These are phyloP conservation scores for Pugionium dolabratum DNA, from an alignment of 345 rosid species.

Conservation along the genomic window DNA sequence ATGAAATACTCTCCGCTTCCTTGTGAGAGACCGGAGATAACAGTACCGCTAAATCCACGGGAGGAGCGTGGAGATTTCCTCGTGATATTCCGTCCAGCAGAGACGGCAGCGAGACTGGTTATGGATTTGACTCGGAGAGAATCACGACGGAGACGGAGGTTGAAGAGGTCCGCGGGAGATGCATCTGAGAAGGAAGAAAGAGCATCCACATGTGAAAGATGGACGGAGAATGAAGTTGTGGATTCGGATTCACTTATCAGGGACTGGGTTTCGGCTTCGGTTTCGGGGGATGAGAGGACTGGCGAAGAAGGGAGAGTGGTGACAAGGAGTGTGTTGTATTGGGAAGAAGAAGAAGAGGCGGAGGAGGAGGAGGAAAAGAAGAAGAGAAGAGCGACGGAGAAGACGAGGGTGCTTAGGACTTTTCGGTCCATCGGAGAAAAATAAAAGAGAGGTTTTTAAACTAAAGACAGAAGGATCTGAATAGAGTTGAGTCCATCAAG, in stretches of 20 bases:
- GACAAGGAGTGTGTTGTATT: constrained; percentile 49
- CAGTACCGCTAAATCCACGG: constrained; percentile 64
- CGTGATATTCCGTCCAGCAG: constrained; percentile 18
- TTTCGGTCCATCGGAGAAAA: constrained; percentile 47
- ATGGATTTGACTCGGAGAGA: constrained; percentile 55
- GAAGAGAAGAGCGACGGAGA: constrained; percentile 39
- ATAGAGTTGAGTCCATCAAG: not conserved
- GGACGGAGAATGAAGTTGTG: constrained; percentile 43
- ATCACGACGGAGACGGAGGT: constrained; percentile 68
- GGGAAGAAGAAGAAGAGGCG: constrained; percentile 30
- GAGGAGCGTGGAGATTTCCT: constrained; percentile 30
- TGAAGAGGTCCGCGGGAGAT: constrained; percentile 61
- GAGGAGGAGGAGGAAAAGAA: constrained; percentile 23
- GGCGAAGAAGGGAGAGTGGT: constrained; percentile 51
- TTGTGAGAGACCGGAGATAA: constrained; percentile 82
- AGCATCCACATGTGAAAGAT: constrained; percentile 73
- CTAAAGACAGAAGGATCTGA: constrained; percentile 16
- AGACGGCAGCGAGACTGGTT: constrained; percentile 42
- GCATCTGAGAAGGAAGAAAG: constrained; percentile 45
- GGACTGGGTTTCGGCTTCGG: constrained; percentile 31
- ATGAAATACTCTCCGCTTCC: constrained; percentile 97
- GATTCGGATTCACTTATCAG: constrained; percentile 17
- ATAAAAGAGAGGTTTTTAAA: not conserved
- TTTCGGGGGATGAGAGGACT: constrained; percentile 47
- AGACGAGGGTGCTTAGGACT: constrained; percentile 34